Evolutionary conservation across 495 filamentous ascomycete species (phyloP).

Genomic region (Aspergillus ellipticus): DNA sequence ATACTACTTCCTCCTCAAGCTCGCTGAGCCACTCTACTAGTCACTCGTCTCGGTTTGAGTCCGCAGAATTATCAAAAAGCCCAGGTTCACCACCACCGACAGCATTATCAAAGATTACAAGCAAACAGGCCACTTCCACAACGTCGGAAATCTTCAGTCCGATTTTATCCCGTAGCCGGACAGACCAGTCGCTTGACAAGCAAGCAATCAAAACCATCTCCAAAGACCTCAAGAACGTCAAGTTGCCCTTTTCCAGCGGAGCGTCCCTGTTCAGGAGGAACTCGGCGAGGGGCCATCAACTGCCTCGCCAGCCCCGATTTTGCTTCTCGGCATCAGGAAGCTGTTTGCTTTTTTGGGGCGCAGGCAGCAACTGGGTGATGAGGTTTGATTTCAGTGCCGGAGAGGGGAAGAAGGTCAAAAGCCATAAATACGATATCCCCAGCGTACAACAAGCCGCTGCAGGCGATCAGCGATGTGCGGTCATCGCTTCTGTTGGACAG

Average conservation of each 20-base stretch:
- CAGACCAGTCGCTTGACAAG: constrained; percentile 15
- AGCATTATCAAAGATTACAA: constrained; percentile 12
- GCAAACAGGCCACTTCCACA: constrained; percentile 12
- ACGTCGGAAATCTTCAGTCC: constrained; percentile 7
- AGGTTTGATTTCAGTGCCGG: constrained; percentile 15
- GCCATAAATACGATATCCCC: constrained; percentile 21
- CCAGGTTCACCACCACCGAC: constrained; percentile 11
- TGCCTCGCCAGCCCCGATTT: constrained; percentile 19
- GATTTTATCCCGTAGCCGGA: constrained; percentile 8
- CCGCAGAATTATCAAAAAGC: constrained; percentile 12
- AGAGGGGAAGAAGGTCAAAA: constrained; percentile 12
- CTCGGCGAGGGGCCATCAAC: constrained; percentile 13
- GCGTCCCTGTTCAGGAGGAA: constrained; percentile 15
- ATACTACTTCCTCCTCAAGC: constrained; percentile 22
- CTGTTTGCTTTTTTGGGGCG: constrained; percentile 22
- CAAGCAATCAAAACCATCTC: constrained; percentile 17
- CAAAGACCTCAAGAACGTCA: constrained; percentile 19
- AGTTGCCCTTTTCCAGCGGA: constrained; percentile 14
- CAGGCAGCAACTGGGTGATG: constrained; percentile 19
- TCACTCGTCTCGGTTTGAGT: constrained; percentile 17
- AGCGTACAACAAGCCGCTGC: constrained; percentile 22
- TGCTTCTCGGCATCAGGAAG: constrained; percentile 22
- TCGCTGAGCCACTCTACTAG: constrained; percentile 25
- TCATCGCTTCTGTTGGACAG: constrained; percentile 21
- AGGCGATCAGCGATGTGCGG: constrained; percentile 21